phyloP scores from a whole-genome alignment of 139 green algal genomes.

The Tetradesmus lagerheimii region DNA sequence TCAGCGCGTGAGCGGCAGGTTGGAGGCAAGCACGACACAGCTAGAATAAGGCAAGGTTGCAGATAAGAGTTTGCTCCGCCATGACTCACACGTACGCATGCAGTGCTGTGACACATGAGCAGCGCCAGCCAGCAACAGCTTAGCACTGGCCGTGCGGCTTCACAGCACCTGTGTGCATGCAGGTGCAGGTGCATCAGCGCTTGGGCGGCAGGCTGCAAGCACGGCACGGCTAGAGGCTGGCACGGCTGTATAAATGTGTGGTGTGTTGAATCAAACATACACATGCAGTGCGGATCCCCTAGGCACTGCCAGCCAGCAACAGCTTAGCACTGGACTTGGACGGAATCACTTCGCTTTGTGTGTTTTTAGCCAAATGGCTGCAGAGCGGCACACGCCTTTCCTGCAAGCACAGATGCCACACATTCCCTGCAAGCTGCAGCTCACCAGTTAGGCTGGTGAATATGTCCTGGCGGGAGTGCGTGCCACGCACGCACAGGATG shows the following conservation, averaged over 20 bases:
- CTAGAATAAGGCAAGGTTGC: no score
- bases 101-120: no score
- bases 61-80: no score
- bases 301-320: no score
- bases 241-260: no score
- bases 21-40: slow-evolving; percentile 82
- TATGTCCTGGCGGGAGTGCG: slow-evolving; percentile 85
- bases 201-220: slow-evolving; percentile 91
- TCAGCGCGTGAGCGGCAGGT: slow-evolving; percentile 85
- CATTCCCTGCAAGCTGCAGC: not conserved
- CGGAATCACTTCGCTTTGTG: no score
- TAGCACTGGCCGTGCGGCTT: no score
- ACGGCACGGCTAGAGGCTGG: slow-evolving; percentile 68
- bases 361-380: not conserved
- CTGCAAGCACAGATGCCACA: not conserved
- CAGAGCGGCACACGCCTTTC: not conserved
- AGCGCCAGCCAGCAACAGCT: not conserved
- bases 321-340: no score
- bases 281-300: no score
- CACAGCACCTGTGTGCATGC: slow-evolving; percentile 58
- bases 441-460: slow-evolving; percentile 84
- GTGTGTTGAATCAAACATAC: no score
- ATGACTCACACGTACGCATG: no score
- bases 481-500: slow-evolving; percentile 87
- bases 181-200: not conserved